A percentile compares a stretch with the other conserved stretches of the same genome.
These are phyloP conservation scores for Capsicum pubescens DNA, from an alignment of 257 asterid genomes.

Conservation along the genomic window DNA sequence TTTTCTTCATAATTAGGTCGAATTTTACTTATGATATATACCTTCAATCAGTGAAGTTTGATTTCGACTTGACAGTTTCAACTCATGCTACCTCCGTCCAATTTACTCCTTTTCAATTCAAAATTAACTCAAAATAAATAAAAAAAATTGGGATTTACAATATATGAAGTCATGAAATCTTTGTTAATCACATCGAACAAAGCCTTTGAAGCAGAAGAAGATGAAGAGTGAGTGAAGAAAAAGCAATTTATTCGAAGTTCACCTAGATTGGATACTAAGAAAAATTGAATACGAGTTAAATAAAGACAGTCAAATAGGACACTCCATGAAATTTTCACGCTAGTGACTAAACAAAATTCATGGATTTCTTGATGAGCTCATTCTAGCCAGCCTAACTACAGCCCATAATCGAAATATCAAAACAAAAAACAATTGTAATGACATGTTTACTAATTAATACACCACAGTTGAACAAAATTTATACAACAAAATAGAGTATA, in stretches of 20 bases:
- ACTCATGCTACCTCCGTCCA: neutral
- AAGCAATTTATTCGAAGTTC: too few species aligned
- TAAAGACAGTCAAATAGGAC: too few species aligned
- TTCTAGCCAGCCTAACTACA: neutral
- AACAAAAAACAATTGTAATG: neutral
- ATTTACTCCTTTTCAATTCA: neutral
- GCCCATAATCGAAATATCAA: neutral
- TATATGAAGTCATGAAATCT: neutral
- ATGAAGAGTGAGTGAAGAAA: too few species aligned
- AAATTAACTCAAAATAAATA: neutral
- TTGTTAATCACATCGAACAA: too few species aligned
- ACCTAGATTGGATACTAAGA: too few species aligned
- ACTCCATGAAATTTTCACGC: too few species aligned
- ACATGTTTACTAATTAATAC: neutral
- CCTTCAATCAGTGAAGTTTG: too few species aligned
- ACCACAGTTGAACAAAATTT: too few species aligned
- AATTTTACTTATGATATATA: too few species aligned
- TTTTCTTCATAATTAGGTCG: neutral
- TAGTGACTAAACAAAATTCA: neutral
- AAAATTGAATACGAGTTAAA: too few species aligned
- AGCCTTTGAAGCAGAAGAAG: too few species aligned
- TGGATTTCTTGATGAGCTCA: neutral
- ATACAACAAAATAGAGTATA: too few species aligned
- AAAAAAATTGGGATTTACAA: neutral
- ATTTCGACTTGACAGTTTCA: neutral